phyloP scores from a whole-genome alignment of 208 protist species.

The Wallacemonas sp. region DNA sequence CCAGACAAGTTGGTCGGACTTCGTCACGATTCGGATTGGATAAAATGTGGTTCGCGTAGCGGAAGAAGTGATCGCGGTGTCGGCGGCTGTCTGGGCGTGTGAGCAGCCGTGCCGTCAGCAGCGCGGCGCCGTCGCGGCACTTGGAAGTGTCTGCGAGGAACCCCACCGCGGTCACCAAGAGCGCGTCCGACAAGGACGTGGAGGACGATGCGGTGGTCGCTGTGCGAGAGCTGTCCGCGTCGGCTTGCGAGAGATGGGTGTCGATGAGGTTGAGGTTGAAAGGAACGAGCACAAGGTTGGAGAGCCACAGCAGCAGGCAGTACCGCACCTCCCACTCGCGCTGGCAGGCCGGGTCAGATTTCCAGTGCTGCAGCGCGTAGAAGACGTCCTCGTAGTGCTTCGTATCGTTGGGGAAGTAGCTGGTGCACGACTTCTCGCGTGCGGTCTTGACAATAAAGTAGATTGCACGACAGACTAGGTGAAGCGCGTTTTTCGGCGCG shows the following conservation, averaged over 20 bases:
- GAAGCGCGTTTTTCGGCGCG: slow-evolving; percentile 63
- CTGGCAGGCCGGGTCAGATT: slow-evolving; percentile 33
- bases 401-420: slow-evolving; percentile 94
- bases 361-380: slow-evolving; percentile 75
- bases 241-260: slow-evolving; percentile 23
- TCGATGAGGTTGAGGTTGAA: slow-evolving; percentile 95
- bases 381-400: slow-evolving; percentile 86
- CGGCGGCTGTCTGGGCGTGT: slow-evolving; percentile 86
- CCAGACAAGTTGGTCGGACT: too few relatives aligned
- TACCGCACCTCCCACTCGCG: slow-evolving; percentile 96
- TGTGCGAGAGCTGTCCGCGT: neutral
- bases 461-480: slow-evolving; percentile 79
- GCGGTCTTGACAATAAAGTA: slow-evolving; percentile 94
- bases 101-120: slow-evolving; percentile 89
- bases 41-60: slow-evolving; percentile 44
- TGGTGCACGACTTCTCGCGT: slow-evolving; percentile 92
- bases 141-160: slow-evolving; percentile 87
- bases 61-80: slow-evolving; percentile 69
- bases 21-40: too few relatives aligned
- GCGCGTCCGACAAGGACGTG: slow-evolving; percentile 30
- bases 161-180: slow-evolving; percentile 68
- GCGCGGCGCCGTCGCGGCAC: slow-evolving; percentile 89
- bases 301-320: slow-evolving; percentile 96
- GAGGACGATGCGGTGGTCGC: slow-evolving; percentile 9
- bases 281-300: slow-evolving; percentile 95